phyloP scores from a whole-genome alignment of 805 yeast species.

The Metschnikowia corniflorae region DNA sequence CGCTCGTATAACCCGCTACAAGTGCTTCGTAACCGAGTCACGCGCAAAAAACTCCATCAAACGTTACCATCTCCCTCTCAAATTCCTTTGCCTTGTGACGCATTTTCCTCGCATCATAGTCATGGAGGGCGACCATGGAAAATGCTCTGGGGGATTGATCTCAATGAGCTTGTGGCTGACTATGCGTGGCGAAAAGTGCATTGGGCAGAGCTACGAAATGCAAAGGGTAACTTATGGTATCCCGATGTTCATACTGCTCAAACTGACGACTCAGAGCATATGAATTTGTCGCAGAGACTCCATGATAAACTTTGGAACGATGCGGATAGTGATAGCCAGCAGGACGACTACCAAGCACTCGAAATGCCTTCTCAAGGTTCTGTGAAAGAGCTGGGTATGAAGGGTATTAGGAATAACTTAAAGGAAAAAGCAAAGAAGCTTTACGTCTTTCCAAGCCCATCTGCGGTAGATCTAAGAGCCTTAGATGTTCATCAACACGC shows the following conservation, averaged over 20 bases:
- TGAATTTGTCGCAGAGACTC: slow-evolving; percentile 17
- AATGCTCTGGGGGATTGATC: slow-evolving; percentile 62
- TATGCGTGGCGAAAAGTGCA: slow-evolving; percentile 53
- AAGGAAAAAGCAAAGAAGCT: slow-evolving; percentile 14
- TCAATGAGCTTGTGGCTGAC: slow-evolving; percentile 57
- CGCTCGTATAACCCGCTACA: slow-evolving; percentile 81
- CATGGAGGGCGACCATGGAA: slow-evolving; percentile 32
- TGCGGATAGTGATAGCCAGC: slow-evolving; percentile 14
- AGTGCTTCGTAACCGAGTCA: slow-evolving; percentile 66
- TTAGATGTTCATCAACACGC: not conserved
- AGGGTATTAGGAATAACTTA: slow-evolving; percentile 7
- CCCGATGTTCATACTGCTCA: slow-evolving; percentile 18
- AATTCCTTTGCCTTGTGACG: slow-evolving; percentile 62
- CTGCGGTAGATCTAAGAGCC: slow-evolving; percentile 4
- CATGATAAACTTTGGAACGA: slow-evolving; percentile 33
- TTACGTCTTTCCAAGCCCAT: slow-evolving; percentile 10
- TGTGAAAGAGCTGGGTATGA: not conserved
- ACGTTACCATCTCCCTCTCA: slow-evolving; percentile 21
- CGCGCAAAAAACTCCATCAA: slow-evolving; percentile 50
- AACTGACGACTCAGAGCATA: slow-evolving; percentile 2
- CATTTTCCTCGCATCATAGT: slow-evolving; percentile 43
- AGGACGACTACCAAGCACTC: slow-evolving; percentile 7
- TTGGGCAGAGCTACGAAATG: slow-evolving; percentile 48
- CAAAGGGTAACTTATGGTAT: slow-evolving; percentile 52
- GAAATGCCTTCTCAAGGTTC: slow-evolving; percentile 8